Evolutionary conservation across 306 rosid genomes (phyloP).

Genomic region (Hippophae rhamnoides): DNA sequence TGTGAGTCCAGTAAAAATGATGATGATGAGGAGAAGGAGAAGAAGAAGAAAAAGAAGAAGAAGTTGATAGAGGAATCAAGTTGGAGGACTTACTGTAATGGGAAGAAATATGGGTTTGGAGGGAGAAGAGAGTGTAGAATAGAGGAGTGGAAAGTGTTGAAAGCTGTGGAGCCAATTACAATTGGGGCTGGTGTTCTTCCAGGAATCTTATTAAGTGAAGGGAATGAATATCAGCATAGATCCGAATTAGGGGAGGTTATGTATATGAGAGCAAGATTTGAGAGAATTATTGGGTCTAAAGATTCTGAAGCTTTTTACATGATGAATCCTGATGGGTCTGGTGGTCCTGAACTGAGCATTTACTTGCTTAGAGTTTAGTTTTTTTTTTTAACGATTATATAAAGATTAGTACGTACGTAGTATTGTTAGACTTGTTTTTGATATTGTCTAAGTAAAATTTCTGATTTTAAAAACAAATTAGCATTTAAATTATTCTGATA

Average conservation of each 20-base stretch:
- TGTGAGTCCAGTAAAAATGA: conserved; percentile 9
- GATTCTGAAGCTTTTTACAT: conserved; percentile 90
- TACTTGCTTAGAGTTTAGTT: conserved; percentile 64
- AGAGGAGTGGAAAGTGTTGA: conserved; percentile 67
- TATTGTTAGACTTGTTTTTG: neutral
- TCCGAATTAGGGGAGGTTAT: conserved; percentile 55
- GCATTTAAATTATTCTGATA: too few relatives aligned
- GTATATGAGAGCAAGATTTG: conserved; percentile 89
- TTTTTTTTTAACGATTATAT: neutral
- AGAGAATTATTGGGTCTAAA: conserved; percentile 76
- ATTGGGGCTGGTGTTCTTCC: conserved; percentile 93
- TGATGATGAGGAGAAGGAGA: conserved; percentile 30
- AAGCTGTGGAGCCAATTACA: conserved; percentile 67
- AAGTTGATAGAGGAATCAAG: conserved; percentile 42
- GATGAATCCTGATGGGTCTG: conserved; percentile 64
- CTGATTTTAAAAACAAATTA: too few relatives aligned
- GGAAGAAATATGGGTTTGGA: conserved; percentile 70
- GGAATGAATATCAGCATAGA: conserved; percentile 28
- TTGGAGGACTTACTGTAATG: conserved; percentile 83
- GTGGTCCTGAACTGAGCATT: conserved; percentile 83
- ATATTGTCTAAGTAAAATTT: too few relatives aligned
- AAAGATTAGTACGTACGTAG: neutral
- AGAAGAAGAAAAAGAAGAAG: conserved; percentile 4
- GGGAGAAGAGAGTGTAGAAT: conserved; percentile 41
- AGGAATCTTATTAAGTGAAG: neutral